Base-by-base conservation (phyloP, 441 rosid species). In the Populus hybrid region DNA sequence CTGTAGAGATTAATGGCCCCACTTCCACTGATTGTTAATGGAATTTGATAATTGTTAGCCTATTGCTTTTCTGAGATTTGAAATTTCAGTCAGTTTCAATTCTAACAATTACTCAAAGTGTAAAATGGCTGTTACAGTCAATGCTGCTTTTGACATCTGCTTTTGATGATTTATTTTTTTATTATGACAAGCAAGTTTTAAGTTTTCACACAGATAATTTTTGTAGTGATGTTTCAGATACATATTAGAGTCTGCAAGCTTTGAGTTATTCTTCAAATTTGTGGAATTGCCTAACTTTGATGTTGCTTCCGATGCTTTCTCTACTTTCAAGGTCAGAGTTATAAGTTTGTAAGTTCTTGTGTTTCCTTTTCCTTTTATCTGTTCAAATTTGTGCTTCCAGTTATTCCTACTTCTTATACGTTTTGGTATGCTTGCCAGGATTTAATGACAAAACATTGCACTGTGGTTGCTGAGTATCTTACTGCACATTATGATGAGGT, bases 281-380 rank as follows among this genome's bases (percentile, higher is more conserved):
- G 96, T 93, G 88, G 98, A 95, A 81, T 81, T 90, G 85, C 97
- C 99, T 29, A 92, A 83, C 84, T 95, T 93, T 84, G 99, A 95
- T 77, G 94, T 93, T 83, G 91, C 98, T 80, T 93, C 98, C 82
- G 99, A 95, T 92, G 97, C 99, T 71, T 93, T 95, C 87, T 91
- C 95, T 78, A 95, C 98, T 78, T 95, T 95, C 85, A 95, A 95
- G 97, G 98, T 93, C 84, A 86, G 87, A 81, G 71, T 74, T 77
- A 28, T 40, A 71, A 77, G 77, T 79, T 78, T 81, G 79, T 45
- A 56, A 74, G 71, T 72, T 82, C 69, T 75, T 33, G 28, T 69
- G 40, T 61, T 81, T 72, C 68, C 28, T 63, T 73, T 40, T 29
- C 29, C 29, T 28, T 21, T 82, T 71, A 69, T 59, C 38, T 76